These are phyloP conservation scores for Pisolithus sp. DNA, from an alignment of 768 basidiomycete species.

Conservation along the genomic window DNA sequence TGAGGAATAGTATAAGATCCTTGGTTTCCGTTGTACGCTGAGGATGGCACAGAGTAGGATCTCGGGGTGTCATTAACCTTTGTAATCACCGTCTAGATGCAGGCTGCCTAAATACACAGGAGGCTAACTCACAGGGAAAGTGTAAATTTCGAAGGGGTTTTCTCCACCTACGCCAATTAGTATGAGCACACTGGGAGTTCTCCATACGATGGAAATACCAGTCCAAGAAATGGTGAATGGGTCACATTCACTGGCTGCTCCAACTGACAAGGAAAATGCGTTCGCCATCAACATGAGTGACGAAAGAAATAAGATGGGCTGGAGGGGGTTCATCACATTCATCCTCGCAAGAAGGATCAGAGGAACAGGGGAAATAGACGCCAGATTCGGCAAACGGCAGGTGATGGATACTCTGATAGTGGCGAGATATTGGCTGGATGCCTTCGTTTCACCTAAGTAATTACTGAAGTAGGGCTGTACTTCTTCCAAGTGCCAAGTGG, in stretches of 20 bases:
- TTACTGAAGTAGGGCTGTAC: no score
- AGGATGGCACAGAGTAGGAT: slow-evolving; percentile 48
- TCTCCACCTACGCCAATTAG: slow-evolving; percentile 41
- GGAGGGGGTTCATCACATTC: slow-evolving; percentile 20
- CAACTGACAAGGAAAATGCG: slow-evolving; percentile 45
- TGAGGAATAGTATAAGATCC: slow-evolving; percentile 44
- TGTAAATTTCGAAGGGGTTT: slow-evolving; percentile 42
- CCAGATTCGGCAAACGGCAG: no score
- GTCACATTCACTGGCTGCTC: slow-evolving; percentile 53
- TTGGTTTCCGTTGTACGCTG: slow-evolving; percentile 45
- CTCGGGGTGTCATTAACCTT: slow-evolving; percentile 52
- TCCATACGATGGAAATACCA: slow-evolving; percentile 34
- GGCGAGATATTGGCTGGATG: no score
- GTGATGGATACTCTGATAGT: no score
- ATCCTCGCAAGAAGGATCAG: slow-evolving; percentile 15
- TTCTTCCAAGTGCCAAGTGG: no score
- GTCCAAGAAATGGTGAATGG: slow-evolving; percentile 53
- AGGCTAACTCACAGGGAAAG: slow-evolving; percentile 43
- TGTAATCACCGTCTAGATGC: neutral
- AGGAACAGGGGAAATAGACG: neutral
- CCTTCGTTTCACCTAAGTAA: no score
- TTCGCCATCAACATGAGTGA: slow-evolving; percentile 12
- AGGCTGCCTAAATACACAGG: neutral
- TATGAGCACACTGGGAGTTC: neutral
- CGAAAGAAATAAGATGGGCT: slow-evolving; percentile 15